Evolutionary conservation across 257 asterid species (phyloP), one percentile per base, ranked within the genome.

Genomic region (Solanum boliviense): DNA sequence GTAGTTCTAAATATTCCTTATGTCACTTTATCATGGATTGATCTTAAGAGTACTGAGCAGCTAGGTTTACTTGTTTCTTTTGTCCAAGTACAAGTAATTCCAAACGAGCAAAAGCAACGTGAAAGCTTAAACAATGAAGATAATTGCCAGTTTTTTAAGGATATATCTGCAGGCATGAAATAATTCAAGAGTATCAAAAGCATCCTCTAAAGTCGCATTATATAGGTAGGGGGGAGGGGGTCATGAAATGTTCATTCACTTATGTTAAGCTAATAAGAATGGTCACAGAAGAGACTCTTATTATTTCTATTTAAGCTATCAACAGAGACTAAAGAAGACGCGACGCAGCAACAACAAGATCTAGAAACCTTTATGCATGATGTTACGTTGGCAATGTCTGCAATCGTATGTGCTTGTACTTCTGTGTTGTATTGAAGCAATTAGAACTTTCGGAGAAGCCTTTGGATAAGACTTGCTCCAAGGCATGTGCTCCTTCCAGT

Each of bases 361-460:
- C 68, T 85, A 68, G 23, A 86, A 70, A 48, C 31, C 88, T 68
- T 67, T n/a, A 65, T 16, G 58, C 65, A 20, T 86, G 70, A 86
- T 7, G 7, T 94, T 92, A 97, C 60, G 92, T 90, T 34, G 96
- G 95, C 94, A 95, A 89, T 34, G 95, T 94, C 91, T 95, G 98
- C 89, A 93, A 88, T 79, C 96, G 91, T 83, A 94, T 84, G 78
- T 97, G 99, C 89, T 97, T 97, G 93, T 95, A 97, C 88, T 95
- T 97, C 90, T 97, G 99, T 74, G 91, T 91, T 13, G 87, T 91
- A 86, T 97, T 97, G 92, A 97, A 97, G 91, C 92, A 90, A 68
- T 94, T 92, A 7, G 98, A 92, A 86, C 91, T 91, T 90, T 95
- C 99, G 13, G 95, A 91, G 76, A 95, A 81, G 84, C 98, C 98